Evolutionary conservation across 305 asterid genomes (phyloP), one percentile per base, ranked within the genome.

Genomic region (Fraxinus paxiana): DNA sequence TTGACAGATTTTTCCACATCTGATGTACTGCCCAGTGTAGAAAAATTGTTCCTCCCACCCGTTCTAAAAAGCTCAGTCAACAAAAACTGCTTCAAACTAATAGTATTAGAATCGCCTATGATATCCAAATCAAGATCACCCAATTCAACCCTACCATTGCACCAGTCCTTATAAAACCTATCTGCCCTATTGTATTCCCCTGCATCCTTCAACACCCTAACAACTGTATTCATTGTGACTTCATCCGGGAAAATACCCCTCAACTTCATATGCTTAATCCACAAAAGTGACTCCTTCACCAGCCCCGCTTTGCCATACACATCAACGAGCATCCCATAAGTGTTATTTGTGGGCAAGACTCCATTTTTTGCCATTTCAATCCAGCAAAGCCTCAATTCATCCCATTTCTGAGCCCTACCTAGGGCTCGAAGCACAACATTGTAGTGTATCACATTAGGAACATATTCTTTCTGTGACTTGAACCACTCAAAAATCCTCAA

Each of bases 281-380:
- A 94, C 77, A 92, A 82, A 80, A 94, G 94, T 0, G 97, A 85
- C 84, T 92, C 98, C 89, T 90, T 95, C 67, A 91, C 93, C 20
- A 95, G 87, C 73, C 99, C 98, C 1, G 97, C 92, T 87, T 90
- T 93, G 54, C 98, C 99, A 81, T 93, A 95, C 87, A 93, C 99
- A 87, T 95, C 99, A 9, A 95, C 96, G 73, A 95, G 99, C 98
- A 93, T 95, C 17, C 90, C 87, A 67, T 93, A 95, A 0, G 99
- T 95, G 85, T 93, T 93, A 61, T 95, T 95, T 8, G 97, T 89
- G 1, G 99, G 95, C 30, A 88, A 78, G 78, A 95, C 91, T 10
- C 91, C 90, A 35, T 78, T 85, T 74, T 91, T 89, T 0, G 97
- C 97, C 99, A 95, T 95, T 34, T 95, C 97, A 82, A 94, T 87